Percentiles rank a stretch among this genome's conserved stretches.
Evolutionary conservation across 768 basidiomycete species (phyloP).

Genomic region (Exidia glandulosa): DNA sequence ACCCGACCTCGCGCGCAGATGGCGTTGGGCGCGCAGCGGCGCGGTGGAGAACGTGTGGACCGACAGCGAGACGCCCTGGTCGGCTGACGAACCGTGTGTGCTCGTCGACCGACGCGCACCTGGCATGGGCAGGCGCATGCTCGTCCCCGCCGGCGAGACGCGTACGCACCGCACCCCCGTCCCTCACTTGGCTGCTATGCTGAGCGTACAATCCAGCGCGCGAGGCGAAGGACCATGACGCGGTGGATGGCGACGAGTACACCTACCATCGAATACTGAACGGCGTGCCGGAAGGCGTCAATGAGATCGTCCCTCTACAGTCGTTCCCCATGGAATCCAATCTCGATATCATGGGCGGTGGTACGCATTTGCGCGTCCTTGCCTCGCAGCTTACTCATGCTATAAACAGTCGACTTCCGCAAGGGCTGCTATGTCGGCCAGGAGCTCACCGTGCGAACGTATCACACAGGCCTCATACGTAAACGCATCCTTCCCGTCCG

Average conservation of each 20-base stretch:
- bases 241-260: slow-evolving; percentile 46
- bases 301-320: slow-evolving; percentile 64
- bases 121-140: slow-evolving; percentile 67
- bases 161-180: slow-evolving; percentile 44
- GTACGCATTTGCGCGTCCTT: slow-evolving; percentile 35
- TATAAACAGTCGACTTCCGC: slow-evolving; percentile 71
- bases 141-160: slow-evolving; percentile 56
- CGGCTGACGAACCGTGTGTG: slow-evolving; percentile 31
- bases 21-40: slow-evolving; percentile 57
- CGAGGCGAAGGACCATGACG: slow-evolving; percentile 46
- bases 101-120: slow-evolving; percentile 57
- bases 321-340: slow-evolving; percentile 93
- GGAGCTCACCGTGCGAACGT: slow-evolving; percentile 92
- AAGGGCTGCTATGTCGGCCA: slow-evolving; percentile 99
- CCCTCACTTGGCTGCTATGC: slow-evolving; percentile 27
- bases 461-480: slow-evolving; percentile 83
- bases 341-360: slow-evolving; percentile 86
- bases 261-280: slow-evolving; percentile 64
- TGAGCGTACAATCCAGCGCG: slow-evolving; percentile 10
- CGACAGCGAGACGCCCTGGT: slow-evolving; percentile 46
- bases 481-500: slow-evolving; percentile 83
- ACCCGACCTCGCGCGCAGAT: slow-evolving; percentile 26
- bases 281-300: slow-evolving; percentile 79
- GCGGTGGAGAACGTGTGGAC: slow-evolving; percentile 70
- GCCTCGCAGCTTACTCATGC: not conserved